Conservation (phyloP, 2,329 filamentous ascomycete genomes). For the Sporothrix pallida region DNA sequence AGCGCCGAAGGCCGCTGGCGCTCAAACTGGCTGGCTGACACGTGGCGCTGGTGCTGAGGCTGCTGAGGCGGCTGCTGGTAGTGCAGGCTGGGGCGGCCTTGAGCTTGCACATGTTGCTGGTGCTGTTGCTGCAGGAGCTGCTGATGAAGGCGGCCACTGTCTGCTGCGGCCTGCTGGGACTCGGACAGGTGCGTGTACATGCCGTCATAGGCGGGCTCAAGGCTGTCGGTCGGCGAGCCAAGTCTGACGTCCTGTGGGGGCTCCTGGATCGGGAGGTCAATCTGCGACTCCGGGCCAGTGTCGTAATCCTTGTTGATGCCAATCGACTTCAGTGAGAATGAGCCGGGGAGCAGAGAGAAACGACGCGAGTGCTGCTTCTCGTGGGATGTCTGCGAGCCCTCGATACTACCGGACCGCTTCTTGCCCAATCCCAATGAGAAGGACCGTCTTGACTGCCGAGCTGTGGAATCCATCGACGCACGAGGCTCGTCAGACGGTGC, state of each 20-base stretch:
- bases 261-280: conserved; percentile 60
- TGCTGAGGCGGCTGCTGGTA: conserved; percentile 32
- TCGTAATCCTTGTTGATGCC: conserved; percentile 63
- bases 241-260: conserved; percentile 40
- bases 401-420: conserved; percentile 72
- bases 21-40: conserved; percentile 30
- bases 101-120: conserved; percentile 11
- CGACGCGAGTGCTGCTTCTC: conserved; percentile 64
- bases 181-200: conserved; percentile 45
- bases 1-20: conserved; percentile 40
- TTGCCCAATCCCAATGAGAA: conserved; percentile 72
- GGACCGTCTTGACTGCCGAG: conserved; percentile 66
- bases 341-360: conserved; percentile 72
- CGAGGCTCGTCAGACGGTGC: conserved; percentile 49
- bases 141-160: conserved; percentile 31
- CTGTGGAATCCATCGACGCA: conserved; percentile 69
- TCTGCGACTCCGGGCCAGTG: conserved; percentile 57
- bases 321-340: conserved; percentile 69
- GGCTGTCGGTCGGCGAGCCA: background rate
- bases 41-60: conserved; percentile 40
- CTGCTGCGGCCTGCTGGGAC: conserved; percentile 43
- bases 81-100: conserved; percentile 24
- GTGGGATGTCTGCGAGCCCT: conserved; percentile 60
- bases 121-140: conserved; percentile 43
- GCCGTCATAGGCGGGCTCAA: conserved; percentile 40